Base-by-base conservation (phyloP, 441 rosid species). In the Codiaeum variegatum region DNA sequence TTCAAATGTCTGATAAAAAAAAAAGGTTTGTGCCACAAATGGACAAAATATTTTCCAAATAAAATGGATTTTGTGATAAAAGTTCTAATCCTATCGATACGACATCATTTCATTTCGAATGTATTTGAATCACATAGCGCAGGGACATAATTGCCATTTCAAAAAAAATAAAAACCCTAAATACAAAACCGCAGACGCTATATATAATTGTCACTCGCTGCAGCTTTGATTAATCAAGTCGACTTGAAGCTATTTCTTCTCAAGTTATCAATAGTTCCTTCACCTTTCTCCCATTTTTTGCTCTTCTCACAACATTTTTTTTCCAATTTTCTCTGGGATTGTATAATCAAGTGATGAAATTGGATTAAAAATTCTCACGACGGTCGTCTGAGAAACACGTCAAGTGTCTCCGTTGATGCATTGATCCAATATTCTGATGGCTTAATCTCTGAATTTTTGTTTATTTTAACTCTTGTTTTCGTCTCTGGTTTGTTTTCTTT, bases 321-420 rank as follows among this genome's bases (percentile, higher is more conserved):
- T 1, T 62, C 8, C 6, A 10, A 62, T 18, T 62, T 36, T 19
- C 49, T 38, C 31, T 21, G 31, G 5, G 42, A 11, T 11, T 47
- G 9, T 36, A 24, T 44, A 72, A 70, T 77, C 87, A 79, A 61
- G 74, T 79, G 86, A 82, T 79, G 88, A 83, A 59, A 55, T 78
- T 82, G 83, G 91, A 83, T 85, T 68, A 2, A 59, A 78, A 69
- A 65, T 59, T 84, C 86, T 87, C 86, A 85, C 87, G 84, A 85
- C 83, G 85, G 87, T 85, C 86, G 81, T 85, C 88, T 80, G 90
- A 87, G 84, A 87, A 83, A 70, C 80, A 66, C 73, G 13, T 56
- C 18, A 28, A 21, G 80, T 82, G 82, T 85, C 75, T 23, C 24
- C 16, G n/a, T 21, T 84, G 89, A 85, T 85, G 85, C 58, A 73